Evolutionary conservation across 2,329 filamentous ascomycete species (phyloP), one percentile per base, ranked within the genome.

Genomic region (Lizonia empirigonia): DNA sequence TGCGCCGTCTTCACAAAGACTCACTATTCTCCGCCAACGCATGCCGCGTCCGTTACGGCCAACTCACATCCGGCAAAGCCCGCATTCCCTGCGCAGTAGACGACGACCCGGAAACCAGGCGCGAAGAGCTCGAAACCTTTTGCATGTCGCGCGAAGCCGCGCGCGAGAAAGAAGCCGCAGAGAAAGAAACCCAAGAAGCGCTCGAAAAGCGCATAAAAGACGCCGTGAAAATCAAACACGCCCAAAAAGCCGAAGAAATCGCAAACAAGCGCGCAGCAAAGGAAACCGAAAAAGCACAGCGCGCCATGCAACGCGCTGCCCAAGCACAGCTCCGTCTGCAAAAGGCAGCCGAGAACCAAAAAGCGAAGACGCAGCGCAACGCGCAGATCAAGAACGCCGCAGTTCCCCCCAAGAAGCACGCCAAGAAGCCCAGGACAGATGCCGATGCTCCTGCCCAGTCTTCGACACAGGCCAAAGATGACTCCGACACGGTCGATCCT

Each of bases 11-110:
- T 10, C 69, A 76, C 47, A 64, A 62, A 23, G 60, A 68, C 7
- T 58, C 73, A 30, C 72, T 78, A 44, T 81, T 79, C 71, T 76
- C 76, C 15, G 71, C 71, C 18, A 74, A 74, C 8, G 78, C 79
- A 18, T 80, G 78, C 63, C 65, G 71, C 16, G 66, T 76, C 46
- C 76, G 79, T 22, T 78, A 72, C 53, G 63, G 71, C 24, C 69
- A 66, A 12, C 60, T 80, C 13, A 58, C 71, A 16, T 58, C 72
- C 24, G 79, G 77, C n/a, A 77, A 67, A 7, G 79, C 78, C 2
- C 69, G 69, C 23, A 73, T 75, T 15, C 77, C 79, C 1, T 74
- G 74, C 16, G 77, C 79, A 30, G 53, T 73, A 8, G 73, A 77
- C 46, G 67, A 74, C 13, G 65, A 78, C 36, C 74, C 75, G 13